Conservation (phyloP, 2,329 filamentous ascomycete genomes). For the Fusarium fujikuroi region DNA sequence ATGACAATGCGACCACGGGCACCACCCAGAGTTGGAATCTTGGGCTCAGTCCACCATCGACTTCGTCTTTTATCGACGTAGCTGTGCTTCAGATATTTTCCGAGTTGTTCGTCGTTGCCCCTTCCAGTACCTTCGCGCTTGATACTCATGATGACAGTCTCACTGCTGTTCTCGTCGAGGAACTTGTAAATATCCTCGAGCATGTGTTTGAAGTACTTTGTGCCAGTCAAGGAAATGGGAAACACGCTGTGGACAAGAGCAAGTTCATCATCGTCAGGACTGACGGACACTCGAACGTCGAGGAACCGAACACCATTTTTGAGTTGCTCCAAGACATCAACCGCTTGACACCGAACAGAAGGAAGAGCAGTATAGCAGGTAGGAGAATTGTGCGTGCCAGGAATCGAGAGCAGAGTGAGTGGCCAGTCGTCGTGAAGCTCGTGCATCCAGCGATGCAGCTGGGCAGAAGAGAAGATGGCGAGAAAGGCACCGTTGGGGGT, state of each 20-base stretch:
- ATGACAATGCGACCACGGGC: slow-evolving; percentile 86
- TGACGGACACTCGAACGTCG: slow-evolving; percentile 79
- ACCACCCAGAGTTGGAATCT: slow-evolving; percentile 81
- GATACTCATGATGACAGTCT: slow-evolving; percentile 85
- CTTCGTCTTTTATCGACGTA: slow-evolving; percentile 69
- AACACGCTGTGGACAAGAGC: slow-evolving; percentile 91
- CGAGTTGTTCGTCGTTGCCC: slow-evolving; percentile 81
- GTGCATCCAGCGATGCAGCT: slow-evolving; percentile 82
- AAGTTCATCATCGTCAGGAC: slow-evolving; percentile 70
- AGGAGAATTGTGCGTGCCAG: slow-evolving; percentile 94
- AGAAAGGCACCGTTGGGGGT: slow-evolving; percentile 65
- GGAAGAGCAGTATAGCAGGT: slow-evolving; percentile 87
- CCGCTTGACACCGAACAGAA: slow-evolving; percentile 92
- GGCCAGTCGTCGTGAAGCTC: slow-evolving; percentile 76
- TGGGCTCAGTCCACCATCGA: slow-evolving; percentile 82
- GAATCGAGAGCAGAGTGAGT: slow-evolving; percentile 85
- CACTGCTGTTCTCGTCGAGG: slow-evolving; percentile 79
- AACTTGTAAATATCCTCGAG: slow-evolving; percentile 78
- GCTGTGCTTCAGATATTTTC: slow-evolving; percentile 75
- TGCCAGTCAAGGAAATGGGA: slow-evolving; percentile 84
- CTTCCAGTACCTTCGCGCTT: slow-evolving; percentile 91
- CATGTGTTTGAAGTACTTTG: slow-evolving; percentile 80
- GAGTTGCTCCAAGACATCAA: slow-evolving; percentile 80
- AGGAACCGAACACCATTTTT: slow-evolving; percentile 93
- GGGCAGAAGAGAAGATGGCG: slow-evolving; percentile 75